A percentile compares a stretch with the other conserved stretches of the same genome.
phyloP scores from a whole-genome alignment of 1,139 yeast genomes.

The Eremothecium cymbalariae region DNA sequence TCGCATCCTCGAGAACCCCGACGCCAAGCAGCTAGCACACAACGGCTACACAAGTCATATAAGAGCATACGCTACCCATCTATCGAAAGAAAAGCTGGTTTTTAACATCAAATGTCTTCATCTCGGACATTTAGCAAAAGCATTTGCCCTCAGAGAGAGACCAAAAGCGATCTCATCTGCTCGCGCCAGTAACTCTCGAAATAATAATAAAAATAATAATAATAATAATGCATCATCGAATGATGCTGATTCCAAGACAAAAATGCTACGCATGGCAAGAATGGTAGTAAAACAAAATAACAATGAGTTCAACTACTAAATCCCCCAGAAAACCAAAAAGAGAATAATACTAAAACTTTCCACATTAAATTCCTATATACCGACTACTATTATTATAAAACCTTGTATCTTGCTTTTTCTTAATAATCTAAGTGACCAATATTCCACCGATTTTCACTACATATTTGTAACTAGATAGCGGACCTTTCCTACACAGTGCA shows the following conservation, averaged over 20 bases:
- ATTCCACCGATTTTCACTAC: too few species aligned
- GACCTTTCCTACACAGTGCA: too few species aligned
- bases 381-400: too few species aligned
- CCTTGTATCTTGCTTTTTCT: too few species aligned
- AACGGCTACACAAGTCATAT: slow-evolving; percentile 83
- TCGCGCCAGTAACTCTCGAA: slow-evolving; percentile 28
- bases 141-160: slow-evolving; percentile 89
- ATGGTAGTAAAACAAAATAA: slow-evolving; percentile 53
- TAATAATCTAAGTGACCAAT: too few species aligned
- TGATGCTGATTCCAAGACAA: slow-evolving; percentile 57
- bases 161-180: slow-evolving; percentile 65
- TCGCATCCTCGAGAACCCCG: slow-evolving; percentile 66
- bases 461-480: too few species aligned
- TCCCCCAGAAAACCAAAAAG: too few species aligned
- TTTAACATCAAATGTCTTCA: slow-evolving; percentile 79
- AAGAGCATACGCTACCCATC: slow-evolving; percentile 95
- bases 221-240: too few species aligned
- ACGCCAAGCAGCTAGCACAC: slow-evolving; percentile 53
- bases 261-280: slow-evolving; percentile 72
- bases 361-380: too few species aligned
- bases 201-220: slow-evolving; percentile 34
- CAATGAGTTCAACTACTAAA: slow-evolving; percentile 61
- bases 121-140: slow-evolving; percentile 90
- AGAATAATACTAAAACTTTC: too few species aligned
- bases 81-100: slow-evolving; percentile 63